Percentiles rank a stretch among this genome's conserved stretches.
Conservation (phyloP, 352 stramenopile genomes). For the Proteromonas lacertae region DNA sequence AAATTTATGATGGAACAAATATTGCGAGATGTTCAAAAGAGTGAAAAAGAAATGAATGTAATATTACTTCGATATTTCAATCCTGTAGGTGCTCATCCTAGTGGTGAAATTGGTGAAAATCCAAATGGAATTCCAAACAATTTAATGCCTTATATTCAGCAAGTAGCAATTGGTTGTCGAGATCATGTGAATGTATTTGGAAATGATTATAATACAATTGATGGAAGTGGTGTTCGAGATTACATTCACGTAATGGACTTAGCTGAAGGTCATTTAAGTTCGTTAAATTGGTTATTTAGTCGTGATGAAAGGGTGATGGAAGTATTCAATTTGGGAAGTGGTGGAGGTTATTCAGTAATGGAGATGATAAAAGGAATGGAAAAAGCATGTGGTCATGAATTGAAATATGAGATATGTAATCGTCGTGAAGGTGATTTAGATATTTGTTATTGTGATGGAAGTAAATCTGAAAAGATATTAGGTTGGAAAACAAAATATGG, state of each 20-base stretch:
- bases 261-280: constrained; percentile 29
- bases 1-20: constrained; percentile 66
- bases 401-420: constrained; percentile 7
- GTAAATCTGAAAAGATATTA: constrained; percentile 24
- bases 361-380: constrained; percentile 40
- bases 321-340: constrained; percentile 42
- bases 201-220: constrained; percentile 36
- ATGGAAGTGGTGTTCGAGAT: constrained; percentile 47
- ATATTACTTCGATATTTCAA: constrained; percentile 55
- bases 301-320: background rate
- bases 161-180: constrained; percentile 29
- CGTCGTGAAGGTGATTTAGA: constrained; percentile 31
- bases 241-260: constrained; percentile 69
- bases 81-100: constrained; percentile 37
- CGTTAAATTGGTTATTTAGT: constrained; percentile 20
- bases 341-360: constrained; percentile 28
- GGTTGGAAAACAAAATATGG: constrained; percentile 24
- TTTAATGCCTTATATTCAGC: constrained; percentile 42
- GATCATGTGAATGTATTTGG: constrained; percentile 46
- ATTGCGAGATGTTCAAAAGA: constrained; percentile 17
- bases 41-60: constrained; percentile 20
- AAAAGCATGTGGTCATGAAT: constrained; percentile 10
- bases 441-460: constrained; percentile 26
- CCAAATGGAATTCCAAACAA: constrained; percentile 48
- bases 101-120: constrained; percentile 42